Base-by-base conservation (phyloP, 164 flowering plant species). In the Dillenia turbinata region DNA sequence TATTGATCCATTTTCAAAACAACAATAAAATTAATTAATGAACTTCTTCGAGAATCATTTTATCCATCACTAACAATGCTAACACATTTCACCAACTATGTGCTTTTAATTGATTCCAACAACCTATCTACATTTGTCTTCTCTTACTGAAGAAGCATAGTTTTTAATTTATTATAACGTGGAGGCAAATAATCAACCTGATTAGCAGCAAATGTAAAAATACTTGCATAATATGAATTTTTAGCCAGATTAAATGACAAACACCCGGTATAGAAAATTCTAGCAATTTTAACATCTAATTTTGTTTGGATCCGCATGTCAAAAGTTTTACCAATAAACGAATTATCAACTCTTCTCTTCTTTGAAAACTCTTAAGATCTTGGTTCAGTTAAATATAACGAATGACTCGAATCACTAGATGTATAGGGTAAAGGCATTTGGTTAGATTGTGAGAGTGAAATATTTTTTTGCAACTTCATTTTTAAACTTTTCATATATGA, bases 41-140 rank as follows among this genome's bases (percentile, higher is more conserved):
- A n/a, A 1, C 62, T 47, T 47, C 52, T 47, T 19, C 8, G 58
- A 33, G 44, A 5, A 12, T 26, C 44, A 22, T 14, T 22, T 2
- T 52, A 59, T 9, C 60, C 48, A 57, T 57, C 60, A 57, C 49
- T 57, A 10, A 14, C 19, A 24, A 62, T 62, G 50, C 57, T 40
- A 22, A 51, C 50, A 5, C 62, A 49, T 51, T 63, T 63, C 0
- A 47, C 6, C 19, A 6, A 46, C 53, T 54, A 64, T 9, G 53
- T 64, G 9, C 14, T 14, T 17, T 33, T 56, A 8, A 64, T 47
- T 9, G 60, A 60, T 12, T 46, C 10, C 12, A 64, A 48, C 5
- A 46, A 26, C 47, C 46, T 55, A 12, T 64, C 67, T 26, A 55
- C 46, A 26, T 64, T 16, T 46, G 48, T 43, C 26, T 47, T 64